Conservation (phyloP, 1,284 basidiomycete genomes). For the Gymnopus androsaceus region DNA sequence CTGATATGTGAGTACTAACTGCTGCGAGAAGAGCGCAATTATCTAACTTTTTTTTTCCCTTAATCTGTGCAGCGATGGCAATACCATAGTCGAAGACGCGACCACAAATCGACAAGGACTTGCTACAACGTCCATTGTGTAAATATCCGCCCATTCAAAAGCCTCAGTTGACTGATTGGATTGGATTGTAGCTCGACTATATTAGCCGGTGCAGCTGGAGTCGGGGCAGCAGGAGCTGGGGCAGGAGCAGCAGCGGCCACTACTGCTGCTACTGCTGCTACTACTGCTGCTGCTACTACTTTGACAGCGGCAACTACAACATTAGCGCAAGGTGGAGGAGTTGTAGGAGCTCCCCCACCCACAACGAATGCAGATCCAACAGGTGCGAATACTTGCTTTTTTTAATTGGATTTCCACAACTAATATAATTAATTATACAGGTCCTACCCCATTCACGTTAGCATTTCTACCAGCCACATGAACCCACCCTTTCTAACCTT, state of each 20-base stretch:
- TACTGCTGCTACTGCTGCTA: conserved; percentile 25
- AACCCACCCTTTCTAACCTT: background rate
- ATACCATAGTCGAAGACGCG: conserved; percentile 54
- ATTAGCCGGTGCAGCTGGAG: conserved; percentile 26
- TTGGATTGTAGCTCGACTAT: conserved; percentile 23
- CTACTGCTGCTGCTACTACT: conserved; percentile 26
- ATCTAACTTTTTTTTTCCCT: background rate
- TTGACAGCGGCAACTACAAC: conserved; percentile 27
- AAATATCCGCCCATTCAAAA: conserved; percentile 18
- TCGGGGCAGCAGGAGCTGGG: conserved; percentile 26
- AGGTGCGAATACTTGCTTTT: no score
- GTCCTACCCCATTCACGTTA: conserved; percentile 48
- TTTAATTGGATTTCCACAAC: no score
- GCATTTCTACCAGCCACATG: background rate
- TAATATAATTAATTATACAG: no score
- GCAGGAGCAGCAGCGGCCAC: conserved; percentile 26
- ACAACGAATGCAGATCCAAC: conserved; percentile 27
- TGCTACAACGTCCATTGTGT: conserved; percentile 51
- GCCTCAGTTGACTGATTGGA: conserved; percentile 10
- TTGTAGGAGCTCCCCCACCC: conserved; percentile 57
- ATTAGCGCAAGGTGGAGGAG: conserved; percentile 42
- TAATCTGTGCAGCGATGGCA: conserved; percentile 43
- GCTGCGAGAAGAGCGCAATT: background rate
- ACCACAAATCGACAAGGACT: conserved; percentile 45
- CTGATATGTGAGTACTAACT: conserved; percentile 41